Conservation (phyloP, 805 yeast genomes). For the Limtongia smithiae region DNA sequence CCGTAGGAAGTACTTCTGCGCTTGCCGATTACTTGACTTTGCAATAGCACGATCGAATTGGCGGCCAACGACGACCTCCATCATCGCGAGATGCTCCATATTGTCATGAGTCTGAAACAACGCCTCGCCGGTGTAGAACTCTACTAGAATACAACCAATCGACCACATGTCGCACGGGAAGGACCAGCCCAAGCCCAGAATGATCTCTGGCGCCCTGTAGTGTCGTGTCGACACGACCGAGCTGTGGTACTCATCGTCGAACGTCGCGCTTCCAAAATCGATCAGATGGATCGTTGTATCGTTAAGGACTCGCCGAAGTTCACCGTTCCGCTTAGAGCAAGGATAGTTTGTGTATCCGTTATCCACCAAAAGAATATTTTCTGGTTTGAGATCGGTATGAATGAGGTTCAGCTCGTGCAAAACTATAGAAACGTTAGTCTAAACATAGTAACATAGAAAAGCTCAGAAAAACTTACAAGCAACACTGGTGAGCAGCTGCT, state of each 20-base stretch:
- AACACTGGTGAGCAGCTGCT: conserved; percentile 79
- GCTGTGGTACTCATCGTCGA: conserved; percentile 90
- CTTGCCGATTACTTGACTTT: conserved; percentile 29
- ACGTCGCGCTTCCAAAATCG: conserved; percentile 96
- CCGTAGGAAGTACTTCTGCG: conserved; percentile 33
- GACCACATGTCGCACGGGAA: conserved; percentile 98
- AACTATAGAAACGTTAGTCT: conserved; percentile 31
- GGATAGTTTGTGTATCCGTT: conserved; percentile 45
- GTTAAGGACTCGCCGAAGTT: conserved; percentile 48
- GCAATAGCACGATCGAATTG: conserved; percentile 37
- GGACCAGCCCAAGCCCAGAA: conserved; percentile 94
- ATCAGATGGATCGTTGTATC: conserved; percentile 84
- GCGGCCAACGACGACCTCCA: conserved; percentile 71
- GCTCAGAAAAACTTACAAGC: conserved; percentile 45
- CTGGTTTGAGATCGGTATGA: conserved; percentile 97
- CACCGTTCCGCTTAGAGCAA: conserved; percentile 35
- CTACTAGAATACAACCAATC: conserved; percentile 88
- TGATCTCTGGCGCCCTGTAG: conserved; percentile 95
- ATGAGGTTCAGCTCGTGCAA: conserved; percentile 85
- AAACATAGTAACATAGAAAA: too few relatives aligned
- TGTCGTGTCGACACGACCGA: conserved; percentile 91
- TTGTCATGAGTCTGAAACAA: conserved; percentile 93
- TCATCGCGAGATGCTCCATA: conserved; percentile 89
- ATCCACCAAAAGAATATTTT: conserved; percentile 72
- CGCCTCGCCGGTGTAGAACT: conserved; percentile 89